Evolutionary conservation across 1,284 basidiomycete species (phyloP).

Genomic region (Apiotrichum domesticum): DNA sequence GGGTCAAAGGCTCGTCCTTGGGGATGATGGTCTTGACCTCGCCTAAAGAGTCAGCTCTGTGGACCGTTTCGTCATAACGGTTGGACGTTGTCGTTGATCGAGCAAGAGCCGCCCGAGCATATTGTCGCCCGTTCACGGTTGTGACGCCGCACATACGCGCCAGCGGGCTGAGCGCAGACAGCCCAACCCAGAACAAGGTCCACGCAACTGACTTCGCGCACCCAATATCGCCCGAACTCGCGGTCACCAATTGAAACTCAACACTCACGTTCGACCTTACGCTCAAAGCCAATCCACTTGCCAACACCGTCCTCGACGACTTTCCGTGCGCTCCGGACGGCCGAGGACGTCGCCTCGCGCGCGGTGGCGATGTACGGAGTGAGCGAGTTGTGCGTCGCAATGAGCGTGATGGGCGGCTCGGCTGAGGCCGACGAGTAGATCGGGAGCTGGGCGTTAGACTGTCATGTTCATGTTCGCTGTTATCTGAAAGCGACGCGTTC

Average conservation of each 20-base stretch:
- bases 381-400: slow-evolving; percentile 65
- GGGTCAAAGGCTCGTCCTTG: slow-evolving; percentile 72
- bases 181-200: no score
- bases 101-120: no score
- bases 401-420: slow-evolving; percentile 55
- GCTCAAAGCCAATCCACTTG: slow-evolving; percentile 74
- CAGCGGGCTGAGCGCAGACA: no score
- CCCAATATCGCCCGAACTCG: no score
- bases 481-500: no score
- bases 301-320: slow-evolving; percentile 65
- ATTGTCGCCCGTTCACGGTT: no score
- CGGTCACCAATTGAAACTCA: no score
- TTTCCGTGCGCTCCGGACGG: slow-evolving; percentile 55
- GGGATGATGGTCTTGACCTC: slow-evolving; percentile 75
- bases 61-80: no score
- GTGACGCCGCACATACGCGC: no score
- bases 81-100: no score
- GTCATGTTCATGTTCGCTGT: background rate
- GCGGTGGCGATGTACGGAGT: slow-evolving; percentile 64
- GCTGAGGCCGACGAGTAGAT: slow-evolving; percentile 62
- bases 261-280: slow-evolving; percentile 70
- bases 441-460: slow-evolving; percentile 54
- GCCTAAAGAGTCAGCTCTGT: slow-evolving; percentile 48
- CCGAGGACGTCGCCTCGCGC: slow-evolving; percentile 55
- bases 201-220: no score